Conservation (phyloP, 805 yeast genomes). For the Starmerella geochares region DNA sequence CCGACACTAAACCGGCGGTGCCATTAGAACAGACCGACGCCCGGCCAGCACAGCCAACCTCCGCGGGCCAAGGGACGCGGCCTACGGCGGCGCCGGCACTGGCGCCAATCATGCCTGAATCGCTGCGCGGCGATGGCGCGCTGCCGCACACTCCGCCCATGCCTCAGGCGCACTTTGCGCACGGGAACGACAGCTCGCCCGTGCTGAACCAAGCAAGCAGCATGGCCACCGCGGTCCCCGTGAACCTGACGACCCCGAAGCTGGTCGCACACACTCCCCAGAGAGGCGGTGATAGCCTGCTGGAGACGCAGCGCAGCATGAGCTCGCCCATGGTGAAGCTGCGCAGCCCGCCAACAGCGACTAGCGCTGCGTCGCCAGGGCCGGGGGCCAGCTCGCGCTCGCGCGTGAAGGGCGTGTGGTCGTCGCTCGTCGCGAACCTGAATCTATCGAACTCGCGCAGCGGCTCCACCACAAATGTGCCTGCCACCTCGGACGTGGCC, state of each 20-base stretch:
- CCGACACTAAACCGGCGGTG: no score
- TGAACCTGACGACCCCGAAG: slow-evolving; percentile 3
- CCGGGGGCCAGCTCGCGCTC: neutral
- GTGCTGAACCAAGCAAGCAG: neutral
- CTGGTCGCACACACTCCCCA: slow-evolving; percentile 4
- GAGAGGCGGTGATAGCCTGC: neutral
- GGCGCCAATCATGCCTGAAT: neutral
- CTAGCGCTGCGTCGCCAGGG: neutral
- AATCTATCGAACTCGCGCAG: slow-evolving; percentile 5
- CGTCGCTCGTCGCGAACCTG: slow-evolving; percentile 17
- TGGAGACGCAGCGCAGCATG: slow-evolving; percentile 6
- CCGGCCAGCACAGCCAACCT: no score
- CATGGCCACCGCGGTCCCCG: slow-evolving; percentile 2
- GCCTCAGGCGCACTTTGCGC: neutral
- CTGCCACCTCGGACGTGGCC: slow-evolving; percentile 2
- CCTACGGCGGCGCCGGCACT: no score
- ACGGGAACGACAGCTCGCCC: neutral
- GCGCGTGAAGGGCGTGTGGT: slow-evolving; percentile 17
- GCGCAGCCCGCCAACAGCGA: neutral
- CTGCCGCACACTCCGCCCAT: slow-evolving; percentile 1
- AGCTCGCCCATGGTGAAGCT: slow-evolving; percentile 4
- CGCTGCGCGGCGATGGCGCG: neutral
- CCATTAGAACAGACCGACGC: no score
- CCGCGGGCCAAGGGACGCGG: no score
- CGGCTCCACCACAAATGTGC: slow-evolving; percentile 2